These are phyloP conservation scores for Cryphonectria carpinicola DNA, from an alignment of 2,329 filamentous ascomycete species.

Conservation along the genomic window DNA sequence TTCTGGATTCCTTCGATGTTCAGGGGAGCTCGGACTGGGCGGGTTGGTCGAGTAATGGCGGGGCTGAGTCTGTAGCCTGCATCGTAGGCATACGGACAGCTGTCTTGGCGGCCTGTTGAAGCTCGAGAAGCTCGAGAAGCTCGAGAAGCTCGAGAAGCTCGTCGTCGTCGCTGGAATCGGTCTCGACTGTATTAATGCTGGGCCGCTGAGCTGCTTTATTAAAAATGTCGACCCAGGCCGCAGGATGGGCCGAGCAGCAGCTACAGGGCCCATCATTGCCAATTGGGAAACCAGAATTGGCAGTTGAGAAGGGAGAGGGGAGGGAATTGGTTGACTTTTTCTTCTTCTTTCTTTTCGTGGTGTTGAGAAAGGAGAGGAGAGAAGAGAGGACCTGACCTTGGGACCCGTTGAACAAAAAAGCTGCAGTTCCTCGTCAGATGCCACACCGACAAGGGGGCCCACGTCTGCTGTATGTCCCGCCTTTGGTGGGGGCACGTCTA, in stretches of 20 bases:
- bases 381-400: background rate
- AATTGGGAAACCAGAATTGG: slow-evolving; percentile 14
- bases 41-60: slow-evolving; percentile 39
- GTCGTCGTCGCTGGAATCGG: slow-evolving; percentile 16
- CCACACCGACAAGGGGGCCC: slow-evolving; percentile 12
- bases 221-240: slow-evolving; percentile 25
- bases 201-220: slow-evolving; percentile 30
- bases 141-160: slow-evolving; percentile 16
- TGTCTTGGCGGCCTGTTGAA: background rate
- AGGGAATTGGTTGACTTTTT: background rate
- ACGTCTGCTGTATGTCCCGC: background rate
- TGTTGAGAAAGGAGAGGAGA: background rate
- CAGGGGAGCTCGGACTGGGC: slow-evolving; percentile 27
- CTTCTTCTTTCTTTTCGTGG: background rate
- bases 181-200: slow-evolving; percentile 16
- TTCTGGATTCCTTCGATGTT: slow-evolving; percentile 2
- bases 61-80: slow-evolving; percentile 31
- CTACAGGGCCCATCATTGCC: slow-evolving; percentile 30
- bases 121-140: slow-evolving; percentile 19
- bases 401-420: slow-evolving; percentile 1
- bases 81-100: slow-evolving; percentile 37
- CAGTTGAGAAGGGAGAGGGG: background rate
- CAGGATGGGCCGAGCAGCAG: slow-evolving; percentile 29
- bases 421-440: background rate
- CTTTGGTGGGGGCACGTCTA: slow-evolving; percentile 3